Conservation (phyloP, 768 basidiomycete species). For the Leucosporidium scottii region DNA sequence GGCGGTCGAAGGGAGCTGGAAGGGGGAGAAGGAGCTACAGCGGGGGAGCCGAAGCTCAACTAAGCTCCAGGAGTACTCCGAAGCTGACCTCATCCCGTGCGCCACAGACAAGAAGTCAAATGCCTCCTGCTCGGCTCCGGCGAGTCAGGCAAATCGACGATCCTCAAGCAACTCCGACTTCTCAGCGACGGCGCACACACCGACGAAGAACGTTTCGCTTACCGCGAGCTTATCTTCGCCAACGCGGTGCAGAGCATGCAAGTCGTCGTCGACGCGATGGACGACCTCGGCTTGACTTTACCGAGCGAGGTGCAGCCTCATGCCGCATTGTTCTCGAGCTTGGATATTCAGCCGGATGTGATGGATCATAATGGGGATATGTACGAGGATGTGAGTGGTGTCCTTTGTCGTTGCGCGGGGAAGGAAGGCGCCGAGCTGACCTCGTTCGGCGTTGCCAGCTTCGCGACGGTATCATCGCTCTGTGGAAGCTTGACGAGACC, state of each 20-base stretch:
- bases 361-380: constrained; percentile 67
- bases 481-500: constrained; percentile 74
- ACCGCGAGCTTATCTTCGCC: constrained; percentile 88
- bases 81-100: no score
- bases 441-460: no score
- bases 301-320: constrained; percentile 62
- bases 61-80: no score
- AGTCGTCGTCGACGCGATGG: constrained; percentile 86
- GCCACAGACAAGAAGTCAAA: constrained; percentile 18
- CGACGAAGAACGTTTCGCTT: constrained; percentile 74
- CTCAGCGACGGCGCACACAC: constrained; percentile 84
- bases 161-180: constrained; percentile 93
- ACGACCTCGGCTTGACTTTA: constrained; percentile 66
- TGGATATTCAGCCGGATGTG: constrained; percentile 64
- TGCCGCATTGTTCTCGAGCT: constrained; percentile 66
- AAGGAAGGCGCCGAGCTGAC: no score
- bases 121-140: constrained; percentile 73
- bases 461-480: constrained; percentile 24
- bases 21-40: no score
- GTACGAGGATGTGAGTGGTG: constrained; percentile 40
- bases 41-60: no score
- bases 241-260: constrained; percentile 92
- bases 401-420: constrained; percentile 50
- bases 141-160: constrained; percentile 92
- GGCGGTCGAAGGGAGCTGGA: no score